Conservation (phyloP, 116 monocot genomes). For the Cymodocea nodosa region DNA sequence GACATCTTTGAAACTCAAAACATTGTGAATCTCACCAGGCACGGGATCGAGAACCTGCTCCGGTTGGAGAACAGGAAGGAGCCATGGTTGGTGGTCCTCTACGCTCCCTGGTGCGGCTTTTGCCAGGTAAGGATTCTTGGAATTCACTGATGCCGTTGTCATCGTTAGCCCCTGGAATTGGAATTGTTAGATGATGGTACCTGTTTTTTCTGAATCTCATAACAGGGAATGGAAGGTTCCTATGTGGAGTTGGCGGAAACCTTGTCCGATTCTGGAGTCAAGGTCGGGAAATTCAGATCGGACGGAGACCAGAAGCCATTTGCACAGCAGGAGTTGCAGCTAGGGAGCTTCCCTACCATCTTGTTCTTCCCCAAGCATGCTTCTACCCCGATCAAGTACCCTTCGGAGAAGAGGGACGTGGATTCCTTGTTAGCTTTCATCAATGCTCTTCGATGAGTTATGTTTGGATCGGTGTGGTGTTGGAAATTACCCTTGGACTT, state of each 20-base stretch:
- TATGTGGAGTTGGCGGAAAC: conserved; percentile 64
- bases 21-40: conserved; percentile 53
- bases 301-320: conserved; percentile 77
- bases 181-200: too few species aligned
- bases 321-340: conserved; percentile 60
- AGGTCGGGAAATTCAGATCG: conserved; percentile 73
- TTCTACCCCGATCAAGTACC: conserved; percentile 69
- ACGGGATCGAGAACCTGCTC: conserved; percentile 78
- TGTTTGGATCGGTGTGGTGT: neutral
- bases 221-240: conserved; percentile 72
- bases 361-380: conserved; percentile 73
- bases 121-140: conserved; percentile 43
- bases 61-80: conserved; percentile 53
- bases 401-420: conserved; percentile 77
- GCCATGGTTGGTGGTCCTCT: conserved; percentile 87
- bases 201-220: neutral
- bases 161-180: too few species aligned
- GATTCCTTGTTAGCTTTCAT: conserved; percentile 71
- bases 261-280: conserved; percentile 51
- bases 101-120: conserved; percentile 92
- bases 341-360: conserved; percentile 89
- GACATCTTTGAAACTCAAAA: conserved; percentile 50
- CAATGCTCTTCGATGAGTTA: conserved; percentile 63
- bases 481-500: neutral
- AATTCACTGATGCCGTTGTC: too few species aligned